phyloP scores from a whole-genome alignment of 805 yeast species.

The Candida tammaniensis region DNA sequence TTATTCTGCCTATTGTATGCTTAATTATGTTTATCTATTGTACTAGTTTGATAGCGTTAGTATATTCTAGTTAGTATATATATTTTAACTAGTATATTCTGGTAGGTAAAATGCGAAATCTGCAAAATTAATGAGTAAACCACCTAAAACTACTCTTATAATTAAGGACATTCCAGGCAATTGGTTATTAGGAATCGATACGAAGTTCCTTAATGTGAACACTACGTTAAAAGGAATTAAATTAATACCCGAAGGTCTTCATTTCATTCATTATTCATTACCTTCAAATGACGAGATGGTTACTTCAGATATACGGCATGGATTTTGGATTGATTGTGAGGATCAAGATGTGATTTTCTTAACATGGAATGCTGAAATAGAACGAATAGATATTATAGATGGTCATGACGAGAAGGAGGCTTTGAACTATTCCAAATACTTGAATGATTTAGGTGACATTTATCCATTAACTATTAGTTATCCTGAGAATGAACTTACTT shows the following conservation, averaged over 20 bases:
- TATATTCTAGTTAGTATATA: too few relatives aligned
- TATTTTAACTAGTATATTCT: too few relatives aligned
- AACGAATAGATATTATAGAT: constrained; percentile 15
- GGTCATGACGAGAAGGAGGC: constrained; percentile 22
- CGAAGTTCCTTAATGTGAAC: constrained; percentile 45
- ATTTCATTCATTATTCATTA: constrained; percentile 51
- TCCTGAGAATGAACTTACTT: constrained; percentile 23
- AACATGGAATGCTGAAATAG: constrained; percentile 31
- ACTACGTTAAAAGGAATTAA: constrained; percentile 49
- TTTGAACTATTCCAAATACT: constrained; percentile 22
- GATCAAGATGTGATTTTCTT: constrained; percentile 29
- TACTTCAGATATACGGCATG: constrained; percentile 25
- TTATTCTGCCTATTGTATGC: too few relatives aligned
- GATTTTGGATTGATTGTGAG: constrained; percentile 38
- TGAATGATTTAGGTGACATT: constrained; percentile 20
- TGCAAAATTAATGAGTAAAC: constrained; percentile 18
- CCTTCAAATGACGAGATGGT: constrained; percentile 8
- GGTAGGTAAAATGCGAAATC: too few relatives aligned
- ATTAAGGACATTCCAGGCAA: constrained; percentile 13
- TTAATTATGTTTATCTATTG: too few relatives aligned
- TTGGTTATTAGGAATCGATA: constrained; percentile 44
- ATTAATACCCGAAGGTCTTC: constrained; percentile 48
- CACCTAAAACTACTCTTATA: constrained; percentile 23
- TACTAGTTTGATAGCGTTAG: too few relatives aligned
- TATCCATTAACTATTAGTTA: constrained; percentile 36